Evolutionary conservation across 768 basidiomycete species (phyloP), one percentile per base, ranked within the genome.

Genomic region (Phylloporus sp.): DNA sequence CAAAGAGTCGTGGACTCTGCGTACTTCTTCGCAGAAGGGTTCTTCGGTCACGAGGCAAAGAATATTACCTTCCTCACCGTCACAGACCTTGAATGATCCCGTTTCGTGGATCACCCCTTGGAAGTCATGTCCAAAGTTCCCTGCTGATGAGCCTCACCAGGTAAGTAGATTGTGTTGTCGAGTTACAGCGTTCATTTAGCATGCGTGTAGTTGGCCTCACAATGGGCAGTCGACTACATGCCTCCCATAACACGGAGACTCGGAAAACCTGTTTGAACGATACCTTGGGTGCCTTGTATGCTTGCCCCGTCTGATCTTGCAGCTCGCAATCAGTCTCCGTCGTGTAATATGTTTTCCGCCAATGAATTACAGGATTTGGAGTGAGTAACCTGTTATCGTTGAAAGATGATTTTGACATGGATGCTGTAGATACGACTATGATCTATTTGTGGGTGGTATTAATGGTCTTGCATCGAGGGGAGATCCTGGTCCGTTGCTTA

Each of bases 251-350:
- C 70, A 20, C 54, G 59, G 31, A 67, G 69, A 26, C 66, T 75
- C 20, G 69, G 70, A 46, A 59, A 57, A 29, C 56, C 70, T 34
- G 49, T 76, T 22, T 62, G n/a, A 54, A 65, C 45, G 64, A 75
- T 53, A 62, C 67, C 13, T 68, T 72, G 47, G 75, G 74, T 26
- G 73, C 73, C 40, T 58, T 77, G 20, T 76, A 72, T 55, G 73
- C 71, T 15, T 73, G 72, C 42, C 72, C n/a, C 73, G 34, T 76
- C 71, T 47, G 73, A 74, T 56, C 62, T 72, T 34, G 75, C 73
- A 7, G 65, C 69, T 18, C 59, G 59, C 42, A 63, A 64, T 26
- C 54, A 49, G 29, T 73, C 76, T 29, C 72, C 75, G 7, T 75
- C 73, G 76, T 77, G 72, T 52, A 56, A 55, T 32, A 67, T 65